Evolutionary conservation across 805 yeast genomes (phyloP).

Genomic region (Kuraishia piskuri): DNA sequence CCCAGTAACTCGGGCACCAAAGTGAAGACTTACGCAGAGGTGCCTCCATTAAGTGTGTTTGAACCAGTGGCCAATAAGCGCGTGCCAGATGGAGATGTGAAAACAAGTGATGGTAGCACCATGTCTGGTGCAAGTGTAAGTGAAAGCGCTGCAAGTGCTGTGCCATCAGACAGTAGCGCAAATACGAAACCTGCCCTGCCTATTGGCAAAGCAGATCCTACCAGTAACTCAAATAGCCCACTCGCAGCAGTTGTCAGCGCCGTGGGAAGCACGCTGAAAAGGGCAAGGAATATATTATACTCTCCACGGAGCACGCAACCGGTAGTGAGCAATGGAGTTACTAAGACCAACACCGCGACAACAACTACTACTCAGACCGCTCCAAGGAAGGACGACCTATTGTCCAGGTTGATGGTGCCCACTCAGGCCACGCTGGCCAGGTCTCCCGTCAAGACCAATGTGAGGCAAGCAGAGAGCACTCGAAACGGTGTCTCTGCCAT

Average conservation of each 20-base stretch:
- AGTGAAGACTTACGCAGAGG: background rate
- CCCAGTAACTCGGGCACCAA: background rate
- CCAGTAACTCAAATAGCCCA: background rate
- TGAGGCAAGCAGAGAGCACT: constrained; percentile 15
- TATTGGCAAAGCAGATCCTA: background rate
- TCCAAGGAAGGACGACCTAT: background rate
- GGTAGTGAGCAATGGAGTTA: too few species aligned
- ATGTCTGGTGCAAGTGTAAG: too few species aligned
- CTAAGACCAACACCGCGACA: background rate
- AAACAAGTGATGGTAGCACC: background rate
- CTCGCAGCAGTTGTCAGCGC: background rate
- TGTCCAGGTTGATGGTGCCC: background rate
- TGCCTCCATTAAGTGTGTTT: background rate
- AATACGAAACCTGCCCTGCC: background rate
- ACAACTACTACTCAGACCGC: background rate
- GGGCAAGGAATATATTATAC: background rate
- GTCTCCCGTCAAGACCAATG: background rate
- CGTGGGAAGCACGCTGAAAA: background rate
- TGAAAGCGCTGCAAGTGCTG: too few species aligned
- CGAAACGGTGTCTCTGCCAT: constrained; percentile 25
- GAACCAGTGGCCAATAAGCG: background rate
- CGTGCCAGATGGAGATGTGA: background rate
- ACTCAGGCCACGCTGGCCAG: constrained; percentile 2
- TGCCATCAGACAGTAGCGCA: background rate
- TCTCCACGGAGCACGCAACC: background rate